Evolutionary conservation across 495 filamentous ascomycete species (phyloP).

Genomic region (Hypoxylon fuscum): DNA sequence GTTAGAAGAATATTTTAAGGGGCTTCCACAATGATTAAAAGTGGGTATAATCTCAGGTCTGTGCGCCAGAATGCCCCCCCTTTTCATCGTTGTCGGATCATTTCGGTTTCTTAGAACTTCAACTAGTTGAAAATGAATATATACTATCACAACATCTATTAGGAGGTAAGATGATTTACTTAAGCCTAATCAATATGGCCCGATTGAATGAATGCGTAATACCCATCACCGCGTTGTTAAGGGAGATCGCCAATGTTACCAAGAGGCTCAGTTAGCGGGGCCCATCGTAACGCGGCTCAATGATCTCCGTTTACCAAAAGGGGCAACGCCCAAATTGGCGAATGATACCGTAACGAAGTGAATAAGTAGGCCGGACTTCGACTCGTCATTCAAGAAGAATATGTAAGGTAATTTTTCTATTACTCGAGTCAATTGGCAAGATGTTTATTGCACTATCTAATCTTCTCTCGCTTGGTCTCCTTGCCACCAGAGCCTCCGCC

Average conservation of each 20-base stretch:
- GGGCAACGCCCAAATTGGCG: slow-evolving; percentile 24
- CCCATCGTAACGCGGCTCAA: slow-evolving; percentile 26
- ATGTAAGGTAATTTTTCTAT: neutral
- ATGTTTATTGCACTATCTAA: slow-evolving; percentile 17
- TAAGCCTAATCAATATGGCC: no score
- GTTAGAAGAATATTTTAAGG: no score
- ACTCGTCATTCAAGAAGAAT: neutral
- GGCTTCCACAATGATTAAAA: no score
- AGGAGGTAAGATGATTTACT: no score
- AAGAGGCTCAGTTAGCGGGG: slow-evolving; percentile 25
- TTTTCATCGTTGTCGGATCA: no score
- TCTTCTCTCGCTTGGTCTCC: slow-evolving; percentile 26
- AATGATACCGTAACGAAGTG: slow-evolving; percentile 8
- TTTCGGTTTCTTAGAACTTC: no score
- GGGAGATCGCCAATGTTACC: slow-evolving; percentile 19
- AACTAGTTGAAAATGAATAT: no score
- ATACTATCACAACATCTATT: no score
- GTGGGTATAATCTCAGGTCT: no score
- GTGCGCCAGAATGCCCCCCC: no score
- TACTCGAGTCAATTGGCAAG: neutral
- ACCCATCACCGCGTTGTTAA: no score
- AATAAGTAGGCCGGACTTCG: slow-evolving; percentile 14
- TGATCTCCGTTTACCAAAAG: slow-evolving; percentile 24
- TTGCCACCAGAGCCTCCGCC: slow-evolving; percentile 10
- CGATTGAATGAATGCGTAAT: no score